Evolutionary conservation across 2,329 filamentous ascomycete species (phyloP).

Genomic region (Falciphora oryzae): DNA sequence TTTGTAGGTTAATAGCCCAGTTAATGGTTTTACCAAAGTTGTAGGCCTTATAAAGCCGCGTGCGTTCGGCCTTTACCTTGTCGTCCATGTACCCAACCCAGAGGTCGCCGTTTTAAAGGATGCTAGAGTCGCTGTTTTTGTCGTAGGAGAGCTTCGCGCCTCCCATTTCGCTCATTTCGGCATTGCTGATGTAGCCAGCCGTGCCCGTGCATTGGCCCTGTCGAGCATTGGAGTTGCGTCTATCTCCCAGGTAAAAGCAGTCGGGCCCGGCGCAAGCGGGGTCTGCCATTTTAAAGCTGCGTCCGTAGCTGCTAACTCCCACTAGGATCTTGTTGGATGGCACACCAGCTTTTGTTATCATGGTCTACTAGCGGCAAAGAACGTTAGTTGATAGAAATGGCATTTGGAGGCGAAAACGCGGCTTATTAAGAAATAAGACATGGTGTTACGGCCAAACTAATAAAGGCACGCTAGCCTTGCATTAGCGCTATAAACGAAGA

Average conservation of each 20-base stretch:
- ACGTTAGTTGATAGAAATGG: not conserved
- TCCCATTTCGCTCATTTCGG: constrained; percentile 27
- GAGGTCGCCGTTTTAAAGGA: constrained; percentile 1
- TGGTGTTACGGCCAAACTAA: too few species aligned
- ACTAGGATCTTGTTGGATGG: constrained; percentile 24
- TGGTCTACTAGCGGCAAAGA: constrained; percentile 13
- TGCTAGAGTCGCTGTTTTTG: constrained; percentile 11
- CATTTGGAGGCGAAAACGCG: not conserved
- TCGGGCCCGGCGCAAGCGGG: constrained; percentile 8
- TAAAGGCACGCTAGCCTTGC: too few species aligned
- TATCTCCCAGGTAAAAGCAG: constrained; percentile 1
- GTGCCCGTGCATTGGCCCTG: constrained; percentile 26
- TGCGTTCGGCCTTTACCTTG: constrained; percentile 20
- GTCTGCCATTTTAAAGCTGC: constrained; percentile 27
- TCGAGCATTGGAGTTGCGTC: constrained; percentile 19
- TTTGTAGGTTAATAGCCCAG: constrained; percentile 28
- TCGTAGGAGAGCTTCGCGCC: not conserved
- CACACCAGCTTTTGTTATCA: constrained; percentile 31
- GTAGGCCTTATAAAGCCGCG: constrained; percentile 15
- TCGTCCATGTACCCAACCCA: constrained; percentile 12
- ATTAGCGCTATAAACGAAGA: too few species aligned
- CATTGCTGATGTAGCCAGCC: constrained; percentile 27
- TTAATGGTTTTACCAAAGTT: constrained; percentile 25
- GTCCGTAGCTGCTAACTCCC: constrained; percentile 28
- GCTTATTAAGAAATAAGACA: too few species aligned